Percentiles rank a stretch among this genome's conserved stretches.
Conservation (phyloP, 768 basidiomycete species). For the Leccinum variicolor region DNA sequence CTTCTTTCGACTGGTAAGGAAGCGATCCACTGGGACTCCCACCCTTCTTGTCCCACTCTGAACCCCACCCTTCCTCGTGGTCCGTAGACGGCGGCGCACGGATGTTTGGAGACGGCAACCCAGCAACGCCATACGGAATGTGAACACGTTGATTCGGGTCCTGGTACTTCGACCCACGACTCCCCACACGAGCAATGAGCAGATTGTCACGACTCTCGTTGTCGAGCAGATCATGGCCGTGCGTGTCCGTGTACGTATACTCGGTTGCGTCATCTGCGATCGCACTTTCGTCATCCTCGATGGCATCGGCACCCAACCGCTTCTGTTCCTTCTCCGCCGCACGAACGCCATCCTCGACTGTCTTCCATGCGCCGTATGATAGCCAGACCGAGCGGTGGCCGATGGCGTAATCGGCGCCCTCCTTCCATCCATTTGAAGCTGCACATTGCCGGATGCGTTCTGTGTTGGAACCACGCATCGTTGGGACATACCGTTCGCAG, state of each 20-base stretch:
- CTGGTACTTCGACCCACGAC: constrained; percentile 45
- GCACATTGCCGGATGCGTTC: constrained; percentile 76
- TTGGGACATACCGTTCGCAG: constrained; percentile 74
- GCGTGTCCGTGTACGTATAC: constrained; percentile 54
- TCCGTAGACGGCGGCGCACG: constrained; percentile 38
- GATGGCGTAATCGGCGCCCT: constrained; percentile 66
- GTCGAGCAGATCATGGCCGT: constrained; percentile 33
- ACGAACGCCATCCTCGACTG: constrained; percentile 72
- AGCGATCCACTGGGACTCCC: constrained; percentile 23
- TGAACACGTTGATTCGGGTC: constrained; percentile 41
- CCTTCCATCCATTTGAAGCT: constrained; percentile 71
- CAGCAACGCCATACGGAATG: constrained; percentile 48
- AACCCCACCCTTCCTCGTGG: constrained; percentile 55
- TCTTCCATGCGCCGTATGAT: constrained; percentile 77
- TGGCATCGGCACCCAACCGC: constrained; percentile 34
- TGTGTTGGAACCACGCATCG: constrained; percentile 61
- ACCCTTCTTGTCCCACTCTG: constrained; percentile 61
- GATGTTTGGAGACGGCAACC: constrained; percentile 46
- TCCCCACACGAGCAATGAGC: constrained; percentile 48
- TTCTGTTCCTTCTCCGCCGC: constrained; percentile 59
- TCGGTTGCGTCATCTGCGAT: constrained; percentile 64
- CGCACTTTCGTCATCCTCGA: constrained; percentile 57
- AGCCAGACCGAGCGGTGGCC: constrained; percentile 74
- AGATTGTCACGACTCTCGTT: constrained; percentile 67
- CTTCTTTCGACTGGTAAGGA: constrained; percentile 47